A percentile compares a stretch with the other conserved stretches of the same genome.
These are phyloP conservation scores for Pyropia haitanensis DNA, from an alignment of 23 red algal species.

Conservation along the genomic window DNA sequence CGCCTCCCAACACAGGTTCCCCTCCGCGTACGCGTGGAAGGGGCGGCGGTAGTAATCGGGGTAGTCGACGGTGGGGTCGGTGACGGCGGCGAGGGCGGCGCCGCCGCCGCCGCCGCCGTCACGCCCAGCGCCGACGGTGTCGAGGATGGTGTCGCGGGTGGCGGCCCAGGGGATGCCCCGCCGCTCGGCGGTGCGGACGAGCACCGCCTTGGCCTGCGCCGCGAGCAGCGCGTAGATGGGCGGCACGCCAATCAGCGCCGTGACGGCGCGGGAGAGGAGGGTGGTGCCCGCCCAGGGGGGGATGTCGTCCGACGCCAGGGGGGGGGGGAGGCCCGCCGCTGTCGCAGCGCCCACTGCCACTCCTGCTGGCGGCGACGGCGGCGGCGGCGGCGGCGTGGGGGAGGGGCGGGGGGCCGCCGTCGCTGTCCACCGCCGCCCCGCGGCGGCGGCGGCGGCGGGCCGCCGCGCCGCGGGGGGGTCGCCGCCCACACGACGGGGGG, in stretches of 20 bases:
- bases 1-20: constrained; percentile 53
- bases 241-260: constrained; percentile 20
- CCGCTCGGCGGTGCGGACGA: constrained; percentile 29
- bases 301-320: neutral
- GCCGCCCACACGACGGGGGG: too few species aligned
- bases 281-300: constrained; percentile 14
- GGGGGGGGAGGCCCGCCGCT: too few species aligned
- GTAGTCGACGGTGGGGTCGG: constrained; percentile 11
- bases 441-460: too few species aligned
- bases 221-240: constrained; percentile 13
- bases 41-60: constrained; percentile 29
- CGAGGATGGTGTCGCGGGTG: constrained; percentile 11
- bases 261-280: constrained; percentile 13
- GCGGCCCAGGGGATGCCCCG: constrained; percentile 24
- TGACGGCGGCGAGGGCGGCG: constrained; percentile 6
- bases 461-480: too few species aligned
- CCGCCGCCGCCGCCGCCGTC: neutral
- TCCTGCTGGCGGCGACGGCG: too few species aligned
- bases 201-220: constrained; percentile 18
- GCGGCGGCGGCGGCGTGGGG: too few species aligned
- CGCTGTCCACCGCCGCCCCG: too few species aligned
- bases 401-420: too few species aligned
- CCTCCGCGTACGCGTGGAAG: constrained; percentile 63
- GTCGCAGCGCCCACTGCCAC: too few species aligned
- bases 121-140: neutral